Conservation (phyloP, 805 yeast genomes). For the Metschnikowia colocasiae region DNA sequence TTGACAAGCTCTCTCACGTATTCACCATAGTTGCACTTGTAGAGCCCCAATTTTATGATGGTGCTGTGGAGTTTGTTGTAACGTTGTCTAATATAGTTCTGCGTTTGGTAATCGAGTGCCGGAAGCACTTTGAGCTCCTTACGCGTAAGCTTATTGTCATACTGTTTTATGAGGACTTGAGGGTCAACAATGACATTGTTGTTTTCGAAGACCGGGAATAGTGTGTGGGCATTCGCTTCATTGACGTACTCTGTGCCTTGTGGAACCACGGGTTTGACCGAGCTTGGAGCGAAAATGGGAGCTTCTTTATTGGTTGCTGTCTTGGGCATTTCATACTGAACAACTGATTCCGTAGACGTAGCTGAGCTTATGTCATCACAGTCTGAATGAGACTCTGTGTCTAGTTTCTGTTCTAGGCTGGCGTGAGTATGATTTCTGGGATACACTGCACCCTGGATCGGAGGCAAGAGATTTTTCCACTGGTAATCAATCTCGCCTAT, state of each 20-base stretch:
- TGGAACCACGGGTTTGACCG: slow-evolving; percentile 50
- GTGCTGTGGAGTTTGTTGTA: slow-evolving; percentile 59
- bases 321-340: neutral
- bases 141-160: slow-evolving; percentile 53
- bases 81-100: slow-evolving; percentile 48
- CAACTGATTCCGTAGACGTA: slow-evolving; percentile 16
- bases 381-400: slow-evolving; percentile 6
- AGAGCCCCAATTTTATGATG: slow-evolving; percentile 56
- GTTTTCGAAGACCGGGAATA: slow-evolving; percentile 31
- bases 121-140: slow-evolving; percentile 61
- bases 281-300: slow-evolving; percentile 40
- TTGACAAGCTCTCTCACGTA: slow-evolving; percentile 69
- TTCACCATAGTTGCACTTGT: slow-evolving; percentile 68
- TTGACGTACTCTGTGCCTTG: slow-evolving; percentile 42
- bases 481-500: slow-evolving; percentile 60
- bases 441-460: slow-evolving; percentile 75
- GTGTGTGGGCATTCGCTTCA: slow-evolving; percentile 27
- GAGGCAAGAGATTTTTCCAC: slow-evolving; percentile 81
- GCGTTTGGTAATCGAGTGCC: slow-evolving; percentile 63
- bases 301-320: neutral
- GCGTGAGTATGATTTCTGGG: neutral
- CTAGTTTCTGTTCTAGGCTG: slow-evolving; percentile 8
- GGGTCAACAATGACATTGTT: slow-evolving; percentile 49
- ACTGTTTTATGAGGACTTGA: slow-evolving; percentile 47
- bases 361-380: slow-evolving; percentile 13